A percentile compares a stretch with the other conserved stretches of the same genome.
These are phyloP conservation scores for Fusarium gaditjirri DNA, from an alignment of 2,329 filamentous ascomycete species.

Conservation along the genomic window DNA sequence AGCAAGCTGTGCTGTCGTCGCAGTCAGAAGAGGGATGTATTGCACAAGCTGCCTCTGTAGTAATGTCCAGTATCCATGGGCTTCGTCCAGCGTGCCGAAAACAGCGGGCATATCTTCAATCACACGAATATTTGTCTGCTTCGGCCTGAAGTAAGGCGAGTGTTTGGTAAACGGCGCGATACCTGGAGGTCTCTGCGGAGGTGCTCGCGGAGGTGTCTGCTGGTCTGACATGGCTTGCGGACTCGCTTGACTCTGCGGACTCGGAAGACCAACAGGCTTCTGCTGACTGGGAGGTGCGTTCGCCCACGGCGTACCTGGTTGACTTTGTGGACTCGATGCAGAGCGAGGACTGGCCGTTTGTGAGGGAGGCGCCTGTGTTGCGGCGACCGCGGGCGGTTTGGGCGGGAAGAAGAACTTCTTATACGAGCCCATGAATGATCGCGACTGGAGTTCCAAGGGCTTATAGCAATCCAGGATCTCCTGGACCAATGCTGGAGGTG, in stretches of 20 bases:
- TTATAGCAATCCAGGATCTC: conserved; percentile 55
- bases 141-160: conserved; percentile 52
- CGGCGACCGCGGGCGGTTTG: conserved; percentile 9
- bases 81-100: conserved; percentile 50
- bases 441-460: conserved; percentile 52
- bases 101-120: conserved; percentile 48
- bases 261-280: conserved; percentile 43
- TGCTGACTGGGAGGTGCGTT: conserved; percentile 6
- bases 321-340: conserved; percentile 40
- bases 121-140: conserved; percentile 44
- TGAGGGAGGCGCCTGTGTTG: conserved; percentile 7
- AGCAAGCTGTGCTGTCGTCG: conserved; percentile 46
- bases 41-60: conserved; percentile 53
- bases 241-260: conserved; percentile 50
- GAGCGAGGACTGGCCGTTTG: conserved; percentile 14
- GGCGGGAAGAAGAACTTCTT: conserved; percentile 49
- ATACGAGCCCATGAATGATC: conserved; percentile 54
- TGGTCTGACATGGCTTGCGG: conserved; percentile 38
- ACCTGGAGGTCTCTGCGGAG: conserved; percentile 43
- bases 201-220: conserved; percentile 33
- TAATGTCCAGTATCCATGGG: conserved; percentile 52
- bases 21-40: conserved; percentile 50
- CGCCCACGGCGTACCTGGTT: conserved; percentile 44
- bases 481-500: conserved; percentile 51
- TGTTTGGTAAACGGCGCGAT: conserved; percentile 53